Evolutionary conservation across 2,329 filamentous ascomycete genomes (phyloP), one percentile per base, ranked within the genome.

Genomic region (Ceratocystis cacaofunesta): DNA sequence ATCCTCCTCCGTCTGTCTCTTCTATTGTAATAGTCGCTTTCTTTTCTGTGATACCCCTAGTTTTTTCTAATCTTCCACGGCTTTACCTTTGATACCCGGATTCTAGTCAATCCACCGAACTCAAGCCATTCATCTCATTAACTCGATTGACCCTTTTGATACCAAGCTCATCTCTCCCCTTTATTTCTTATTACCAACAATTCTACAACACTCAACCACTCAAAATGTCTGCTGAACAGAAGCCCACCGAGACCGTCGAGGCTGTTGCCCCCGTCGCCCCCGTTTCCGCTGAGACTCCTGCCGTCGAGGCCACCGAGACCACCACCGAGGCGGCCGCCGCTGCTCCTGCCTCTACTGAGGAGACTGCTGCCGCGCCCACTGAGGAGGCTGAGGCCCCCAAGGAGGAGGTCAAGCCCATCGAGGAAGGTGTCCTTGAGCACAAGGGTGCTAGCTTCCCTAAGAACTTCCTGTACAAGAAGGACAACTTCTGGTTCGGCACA

Each of bases 401-500:
- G 60, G 70, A 72, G 63, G 70, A 71, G 64, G 74, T 76, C 43
- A 74, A 74, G 71, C 87, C 89, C 68, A 81, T 92, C 68, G 87
- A 88, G 75, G 91, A 95, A 77, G 92, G 92, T 69, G 80, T 85
- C 71, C 84, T 97, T 64, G 88, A 89, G 76, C 90, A 95, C 87
- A 96, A 96, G 85, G 89, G 89, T 74, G 82, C 92, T 69, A 82
- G 80, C 77, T 85, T 84, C 75, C 87, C 92, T 79, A 96, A 95
- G 84, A 89, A 90, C 76, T 83, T 97, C 73, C 85, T 90, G 72
- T 92, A 91, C 79, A 85, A 86, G 76, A 96, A 96, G 85, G 90
- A 91, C 75, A 90, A 89, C 79, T 96, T 97, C 80, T 92, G 87
- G 83, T 90, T 92, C 78, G 84, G 85, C 71, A 79, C 83, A 62